Percentiles rank a stretch among this genome's conserved stretches.
These are phyloP conservation scores for Saccharum hybrid DNA, from an alignment of 202 grass and related monocot genomes.

Conservation along the genomic window DNA sequence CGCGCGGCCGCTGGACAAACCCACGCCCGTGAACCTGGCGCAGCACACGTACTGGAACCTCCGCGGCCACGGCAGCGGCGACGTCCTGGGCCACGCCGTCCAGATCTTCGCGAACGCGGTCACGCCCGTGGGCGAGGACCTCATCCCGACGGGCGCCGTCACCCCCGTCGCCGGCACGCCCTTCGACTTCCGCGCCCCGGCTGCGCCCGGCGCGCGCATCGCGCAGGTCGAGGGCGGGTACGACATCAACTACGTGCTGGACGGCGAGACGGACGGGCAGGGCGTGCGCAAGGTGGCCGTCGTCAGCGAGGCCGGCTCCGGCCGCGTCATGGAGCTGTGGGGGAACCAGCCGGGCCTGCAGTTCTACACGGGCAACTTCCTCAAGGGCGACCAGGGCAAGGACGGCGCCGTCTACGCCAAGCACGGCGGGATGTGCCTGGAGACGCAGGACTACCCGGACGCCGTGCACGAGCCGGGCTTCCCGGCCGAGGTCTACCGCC, in stretches of 20 bases:
- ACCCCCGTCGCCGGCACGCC: constrained; percentile 64
- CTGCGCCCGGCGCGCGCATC: constrained; percentile 44
- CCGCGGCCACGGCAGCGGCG: constrained; percentile 57
- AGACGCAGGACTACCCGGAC: constrained; percentile 85
- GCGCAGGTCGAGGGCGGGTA: constrained; percentile 57
- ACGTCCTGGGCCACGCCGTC: constrained; percentile 61
- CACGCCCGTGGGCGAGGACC: constrained; percentile 58
- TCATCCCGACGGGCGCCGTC: constrained; percentile 77
- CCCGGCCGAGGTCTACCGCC: constrained; percentile 70
- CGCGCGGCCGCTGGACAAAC: constrained; percentile 58
- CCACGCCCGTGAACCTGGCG: constrained; percentile 73
- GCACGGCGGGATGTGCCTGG: constrained; percentile 67
- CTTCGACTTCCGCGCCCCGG: constrained; percentile 61
- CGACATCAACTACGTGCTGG: constrained; percentile 85
- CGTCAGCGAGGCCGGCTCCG: constrained; percentile 51
- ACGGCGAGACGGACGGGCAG: constrained; percentile 55
- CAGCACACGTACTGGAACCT: constrained; percentile 97
- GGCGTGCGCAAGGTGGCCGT: constrained; percentile 72
- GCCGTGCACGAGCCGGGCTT: constrained; percentile 69
- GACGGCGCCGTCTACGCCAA: constrained; percentile 53
- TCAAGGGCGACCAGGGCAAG: constrained; percentile 70
- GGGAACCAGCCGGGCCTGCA: constrained; percentile 78
- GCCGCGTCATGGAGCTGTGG: constrained; percentile 80
- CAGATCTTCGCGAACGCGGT: constrained; percentile 58
- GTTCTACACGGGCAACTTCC: constrained; percentile 76